Evolutionary conservation across 768 basidiomycete species (phyloP).

Genomic region (Cystobasidium ongulense): DNA sequence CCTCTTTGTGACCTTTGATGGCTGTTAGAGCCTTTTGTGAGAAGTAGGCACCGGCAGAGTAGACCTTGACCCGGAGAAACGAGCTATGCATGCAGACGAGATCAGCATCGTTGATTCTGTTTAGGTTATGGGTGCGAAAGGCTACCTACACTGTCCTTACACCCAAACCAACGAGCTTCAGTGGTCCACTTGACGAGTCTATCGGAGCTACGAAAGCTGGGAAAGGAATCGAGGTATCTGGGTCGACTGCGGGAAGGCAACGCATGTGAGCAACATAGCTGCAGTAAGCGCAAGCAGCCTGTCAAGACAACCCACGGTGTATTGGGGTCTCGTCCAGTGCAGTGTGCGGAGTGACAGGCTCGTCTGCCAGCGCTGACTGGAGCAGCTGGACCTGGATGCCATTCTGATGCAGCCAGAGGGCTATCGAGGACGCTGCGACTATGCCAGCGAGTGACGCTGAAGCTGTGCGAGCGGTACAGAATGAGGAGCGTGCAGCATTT

Average conservation of each 20-base stretch:
- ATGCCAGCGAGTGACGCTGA: neutral
- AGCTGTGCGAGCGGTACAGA: neutral
- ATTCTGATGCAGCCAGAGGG: neutral
- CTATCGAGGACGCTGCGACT: neutral
- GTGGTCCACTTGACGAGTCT: constrained; percentile 4
- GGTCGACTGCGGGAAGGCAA: constrained; percentile 42
- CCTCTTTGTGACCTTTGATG: constrained; percentile 30
- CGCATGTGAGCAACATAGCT: no score
- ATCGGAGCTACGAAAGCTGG: constrained; percentile 35
- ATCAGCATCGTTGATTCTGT: neutral
- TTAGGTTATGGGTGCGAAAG: neutral
- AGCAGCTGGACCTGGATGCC: neutral
- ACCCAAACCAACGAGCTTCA: constrained; percentile 46
- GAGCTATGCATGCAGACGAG: constrained; percentile 17
- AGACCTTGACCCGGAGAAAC: constrained; percentile 47
- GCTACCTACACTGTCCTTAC: constrained; percentile 45
- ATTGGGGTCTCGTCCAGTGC: constrained; percentile 25
- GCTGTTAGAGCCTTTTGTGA: constrained; percentile 34
- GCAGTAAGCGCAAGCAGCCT: no score
- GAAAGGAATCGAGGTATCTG: constrained; percentile 45
- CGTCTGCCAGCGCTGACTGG: neutral
- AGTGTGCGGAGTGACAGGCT: neutral
- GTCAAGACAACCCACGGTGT: constrained; percentile 8
- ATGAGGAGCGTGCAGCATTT: no score
- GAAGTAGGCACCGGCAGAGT: constrained; percentile 47